Evolutionary conservation across 2,329 filamentous ascomycete species (phyloP).

Genomic region (Hortaea werneckii): DNA sequence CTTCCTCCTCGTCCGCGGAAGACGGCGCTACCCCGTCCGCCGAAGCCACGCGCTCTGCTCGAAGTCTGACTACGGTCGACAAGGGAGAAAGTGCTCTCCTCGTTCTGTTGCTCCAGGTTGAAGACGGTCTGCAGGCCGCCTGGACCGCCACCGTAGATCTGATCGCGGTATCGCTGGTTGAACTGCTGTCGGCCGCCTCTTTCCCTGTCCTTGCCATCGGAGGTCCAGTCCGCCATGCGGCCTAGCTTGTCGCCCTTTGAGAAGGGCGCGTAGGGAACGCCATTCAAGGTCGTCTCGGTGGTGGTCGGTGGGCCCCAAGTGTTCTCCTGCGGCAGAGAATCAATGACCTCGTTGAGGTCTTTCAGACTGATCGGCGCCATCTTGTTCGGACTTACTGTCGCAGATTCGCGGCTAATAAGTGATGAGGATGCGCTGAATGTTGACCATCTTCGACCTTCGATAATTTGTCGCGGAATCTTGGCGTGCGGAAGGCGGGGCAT

Average conservation of each 20-base stretch:
- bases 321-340: slow-evolving; percentile 33
- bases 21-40: slow-evolving; percentile 77
- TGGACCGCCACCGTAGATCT: slow-evolving; percentile 73
- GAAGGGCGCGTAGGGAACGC: slow-evolving; percentile 94
- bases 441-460: neutral
- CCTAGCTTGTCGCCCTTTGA: slow-evolving; percentile 98
- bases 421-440: neutral
- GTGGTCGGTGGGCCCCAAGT: slow-evolving; percentile 77
- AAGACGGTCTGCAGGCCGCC: slow-evolving; percentile 68
- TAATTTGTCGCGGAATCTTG: neutral
- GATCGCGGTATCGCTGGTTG: slow-evolving; percentile 86
- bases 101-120: slow-evolving; percentile 76
- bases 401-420: neutral
- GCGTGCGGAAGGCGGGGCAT: neutral
- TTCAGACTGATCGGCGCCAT: slow-evolving; percentile 39
- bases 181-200: slow-evolving; percentile 79
- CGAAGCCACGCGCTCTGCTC: slow-evolving; percentile 70
- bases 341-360: slow-evolving; percentile 33
- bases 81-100: slow-evolving; percentile 95
- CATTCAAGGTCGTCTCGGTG: slow-evolving; percentile 78
- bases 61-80: slow-evolving; percentile 90
- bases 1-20: slow-evolving; percentile 63
- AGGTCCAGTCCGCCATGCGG: slow-evolving; percentile 97
- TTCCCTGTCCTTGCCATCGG: slow-evolving; percentile 72
- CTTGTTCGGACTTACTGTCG: slow-evolving; percentile 9